phyloP scores from a whole-genome alignment of 768 basidiomycete genomes.

The Podaxis rugospora region DNA sequence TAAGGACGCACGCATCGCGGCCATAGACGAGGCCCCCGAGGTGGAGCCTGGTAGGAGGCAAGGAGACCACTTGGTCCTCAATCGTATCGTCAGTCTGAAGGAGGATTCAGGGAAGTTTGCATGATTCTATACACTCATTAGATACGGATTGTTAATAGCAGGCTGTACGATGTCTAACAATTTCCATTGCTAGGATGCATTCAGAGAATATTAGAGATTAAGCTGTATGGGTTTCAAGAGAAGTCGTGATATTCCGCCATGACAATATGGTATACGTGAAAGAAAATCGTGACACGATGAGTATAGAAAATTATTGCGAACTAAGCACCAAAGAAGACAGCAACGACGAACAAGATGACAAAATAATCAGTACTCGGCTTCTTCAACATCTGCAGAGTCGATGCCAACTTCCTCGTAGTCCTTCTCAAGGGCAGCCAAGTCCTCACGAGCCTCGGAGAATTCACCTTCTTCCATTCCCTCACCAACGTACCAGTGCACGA shows the following conservation, averaged over 20 bases:
- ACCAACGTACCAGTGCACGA: constrained; percentile 94
- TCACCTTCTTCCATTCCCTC: constrained; percentile 99
- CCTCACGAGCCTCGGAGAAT: constrained; percentile 97
- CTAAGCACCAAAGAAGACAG: constrained; percentile 10
- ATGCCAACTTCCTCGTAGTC: constrained; percentile 89
- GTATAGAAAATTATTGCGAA: constrained; percentile 17
- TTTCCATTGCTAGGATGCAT: background rate
- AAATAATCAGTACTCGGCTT: constrained; percentile 50
- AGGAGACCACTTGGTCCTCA: constrained; percentile 81
- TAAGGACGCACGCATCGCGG: constrained; percentile 70
- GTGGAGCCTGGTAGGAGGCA: constrained; percentile 41
- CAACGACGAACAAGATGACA: constrained; percentile 13
- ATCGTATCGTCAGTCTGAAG: constrained; percentile 91
- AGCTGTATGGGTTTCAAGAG: constrained; percentile 7
- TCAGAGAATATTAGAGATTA: constrained; percentile 4
- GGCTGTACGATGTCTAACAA: no score
- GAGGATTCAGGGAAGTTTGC: constrained; percentile 81
- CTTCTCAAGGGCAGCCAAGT: constrained; percentile 95
- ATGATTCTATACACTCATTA: constrained; percentile 14
- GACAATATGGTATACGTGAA: constrained; percentile 25
- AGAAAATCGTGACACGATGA: constrained; percentile 18
- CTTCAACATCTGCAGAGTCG: constrained; percentile 72
- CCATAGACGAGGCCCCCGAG: constrained; percentile 51
- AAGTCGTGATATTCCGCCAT: constrained; percentile 25
- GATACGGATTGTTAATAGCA: background rate